A percentile compares a stretch with the other conserved stretches of the same genome.
Conservation (phyloP, 1,139 yeast species). For the Lodderomyces oxycetoniae region DNA sequence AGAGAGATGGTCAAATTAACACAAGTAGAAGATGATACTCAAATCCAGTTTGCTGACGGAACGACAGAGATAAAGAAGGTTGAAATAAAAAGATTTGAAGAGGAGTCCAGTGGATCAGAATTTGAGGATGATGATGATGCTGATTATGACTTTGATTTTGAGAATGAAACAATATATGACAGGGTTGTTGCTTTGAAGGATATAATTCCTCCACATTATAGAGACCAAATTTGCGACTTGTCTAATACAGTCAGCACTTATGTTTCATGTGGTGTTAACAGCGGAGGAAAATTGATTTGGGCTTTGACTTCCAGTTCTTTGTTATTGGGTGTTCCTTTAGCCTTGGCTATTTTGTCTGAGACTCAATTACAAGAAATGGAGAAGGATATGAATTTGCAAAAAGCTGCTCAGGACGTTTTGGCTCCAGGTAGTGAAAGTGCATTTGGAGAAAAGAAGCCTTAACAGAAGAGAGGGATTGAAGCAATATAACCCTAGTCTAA, state of each 20-base stretch:
- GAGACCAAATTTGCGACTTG: slow-evolving; percentile 44
- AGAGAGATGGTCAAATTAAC: slow-evolving; percentile 66
- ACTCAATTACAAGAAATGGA: slow-evolving; percentile 93
- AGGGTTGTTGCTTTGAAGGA: slow-evolving; percentile 90
- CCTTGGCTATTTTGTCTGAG: slow-evolving; percentile 85
- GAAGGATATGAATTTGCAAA: slow-evolving; percentile 83
- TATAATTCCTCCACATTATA: slow-evolving; percentile 83
- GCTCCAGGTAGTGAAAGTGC: slow-evolving; percentile 70
- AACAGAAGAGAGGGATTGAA: no score
- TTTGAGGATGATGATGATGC: slow-evolving; percentile 51
- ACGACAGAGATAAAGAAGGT: slow-evolving; percentile 14
- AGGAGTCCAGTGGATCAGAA: slow-evolving; percentile 14
- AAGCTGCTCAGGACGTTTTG: slow-evolving; percentile 76
- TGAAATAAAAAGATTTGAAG: slow-evolving; percentile 13
- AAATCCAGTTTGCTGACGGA: slow-evolving; percentile 17
- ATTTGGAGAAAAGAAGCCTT: slow-evolving; percentile 32
- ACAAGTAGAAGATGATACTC: slow-evolving; percentile 54
- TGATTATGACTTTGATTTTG: slow-evolving; percentile 71
- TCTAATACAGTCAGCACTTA: slow-evolving; percentile 32
- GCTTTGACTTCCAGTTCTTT: slow-evolving; percentile 76
- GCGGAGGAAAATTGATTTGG: slow-evolving; percentile 80
- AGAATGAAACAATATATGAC: slow-evolving; percentile 78
- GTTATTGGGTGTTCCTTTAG: slow-evolving; percentile 87
- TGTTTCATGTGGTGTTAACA: slow-evolving; percentile 44
- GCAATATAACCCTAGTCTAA: no score